These are phyloP conservation scores for Rugiboletus extremiorientalis DNA, from an alignment of 1,284 basidiomycete genomes.

Conservation along the genomic window DNA sequence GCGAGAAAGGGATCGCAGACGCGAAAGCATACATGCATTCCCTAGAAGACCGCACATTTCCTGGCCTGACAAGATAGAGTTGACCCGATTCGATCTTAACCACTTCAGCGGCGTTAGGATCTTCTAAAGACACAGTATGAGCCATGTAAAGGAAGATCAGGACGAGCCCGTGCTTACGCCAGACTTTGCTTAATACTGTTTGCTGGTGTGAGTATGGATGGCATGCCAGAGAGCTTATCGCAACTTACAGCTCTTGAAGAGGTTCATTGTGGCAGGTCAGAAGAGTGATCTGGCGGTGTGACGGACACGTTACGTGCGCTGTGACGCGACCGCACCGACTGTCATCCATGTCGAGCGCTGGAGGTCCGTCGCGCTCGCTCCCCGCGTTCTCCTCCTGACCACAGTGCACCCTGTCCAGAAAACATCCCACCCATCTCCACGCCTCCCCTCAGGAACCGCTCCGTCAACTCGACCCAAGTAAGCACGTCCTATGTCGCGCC, in stretches of 20 bases:
- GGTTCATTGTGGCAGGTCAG: slow-evolving; percentile 56
- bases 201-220: slow-evolving; percentile 12
- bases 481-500: not conserved
- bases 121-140: slow-evolving; percentile 47
- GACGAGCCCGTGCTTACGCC: slow-evolving; percentile 64
- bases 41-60: slow-evolving; percentile 85
- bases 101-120: slow-evolving; percentile 87
- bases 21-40: slow-evolving; percentile 89
- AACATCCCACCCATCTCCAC: slow-evolving; percentile 6
- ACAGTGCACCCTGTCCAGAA: not conserved
- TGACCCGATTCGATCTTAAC: slow-evolving; percentile 94
- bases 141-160: slow-evolving; percentile 18
- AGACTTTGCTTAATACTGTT: slow-evolving; percentile 89
- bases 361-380: slow-evolving; percentile 13
- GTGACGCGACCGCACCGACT: slow-evolving; percentile 17
- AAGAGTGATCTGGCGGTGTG: slow-evolving; percentile 23
- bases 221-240: slow-evolving; percentile 9
- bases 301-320: slow-evolving; percentile 29
- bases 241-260: slow-evolving; percentile 79
- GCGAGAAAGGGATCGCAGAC: not conserved
- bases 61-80: slow-evolving; percentile 89
- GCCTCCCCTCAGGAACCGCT: slow-evolving; percentile 14
- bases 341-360: slow-evolving; percentile 12
- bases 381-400: not conserved
- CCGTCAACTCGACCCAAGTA: slow-evolving; percentile 15